Evolutionary conservation across 2,329 filamentous ascomycete species (phyloP).

Genomic region (Arthrobotrys entomopaga): DNA sequence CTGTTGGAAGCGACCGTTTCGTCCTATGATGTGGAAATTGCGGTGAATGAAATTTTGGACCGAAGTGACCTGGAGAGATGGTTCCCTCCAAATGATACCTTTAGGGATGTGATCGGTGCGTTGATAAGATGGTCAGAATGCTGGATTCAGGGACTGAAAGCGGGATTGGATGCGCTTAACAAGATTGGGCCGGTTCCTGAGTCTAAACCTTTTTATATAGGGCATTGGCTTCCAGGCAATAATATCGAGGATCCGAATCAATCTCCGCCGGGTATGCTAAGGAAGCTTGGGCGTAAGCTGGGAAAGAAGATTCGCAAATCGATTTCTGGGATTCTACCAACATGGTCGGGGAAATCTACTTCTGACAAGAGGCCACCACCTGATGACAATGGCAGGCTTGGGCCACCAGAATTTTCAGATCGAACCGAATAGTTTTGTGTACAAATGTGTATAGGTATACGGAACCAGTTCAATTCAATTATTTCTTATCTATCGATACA

Average conservation of each 20-base stretch:
- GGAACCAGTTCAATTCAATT: too few relatives aligned
- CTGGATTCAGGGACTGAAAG: slow-evolving; percentile 19
- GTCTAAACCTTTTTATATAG: neutral
- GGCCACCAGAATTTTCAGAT: too few relatives aligned
- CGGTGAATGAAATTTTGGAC: slow-evolving; percentile 8
- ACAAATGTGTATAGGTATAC: too few relatives aligned
- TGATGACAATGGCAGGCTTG: too few relatives aligned
- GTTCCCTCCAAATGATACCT: slow-evolving; percentile 20
- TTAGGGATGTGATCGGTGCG: slow-evolving; percentile 4
- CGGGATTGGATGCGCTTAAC: slow-evolving; percentile 7
- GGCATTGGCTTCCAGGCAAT: too few relatives aligned
- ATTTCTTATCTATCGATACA: too few relatives aligned
- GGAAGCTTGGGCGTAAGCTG: neutral
- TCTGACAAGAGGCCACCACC: too few relatives aligned
- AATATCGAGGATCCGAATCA: too few relatives aligned
- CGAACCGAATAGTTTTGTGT: too few relatives aligned
- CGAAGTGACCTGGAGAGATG: slow-evolving; percentile 11
- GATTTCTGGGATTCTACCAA: slow-evolving; percentile 13
- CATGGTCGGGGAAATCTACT: neutral
- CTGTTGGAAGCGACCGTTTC: neutral
- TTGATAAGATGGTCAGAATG: slow-evolving; percentile 33
- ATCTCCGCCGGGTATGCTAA: neutral
- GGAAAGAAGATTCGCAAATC: slow-evolving; percentile 12
- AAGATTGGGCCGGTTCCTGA: slow-evolving; percentile 2
- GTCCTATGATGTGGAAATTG: slow-evolving; percentile 19